phyloP scores from a whole-genome alignment of 2,329 filamentous ascomycete genomes.

The Penicillium sclerotiorum region DNA sequence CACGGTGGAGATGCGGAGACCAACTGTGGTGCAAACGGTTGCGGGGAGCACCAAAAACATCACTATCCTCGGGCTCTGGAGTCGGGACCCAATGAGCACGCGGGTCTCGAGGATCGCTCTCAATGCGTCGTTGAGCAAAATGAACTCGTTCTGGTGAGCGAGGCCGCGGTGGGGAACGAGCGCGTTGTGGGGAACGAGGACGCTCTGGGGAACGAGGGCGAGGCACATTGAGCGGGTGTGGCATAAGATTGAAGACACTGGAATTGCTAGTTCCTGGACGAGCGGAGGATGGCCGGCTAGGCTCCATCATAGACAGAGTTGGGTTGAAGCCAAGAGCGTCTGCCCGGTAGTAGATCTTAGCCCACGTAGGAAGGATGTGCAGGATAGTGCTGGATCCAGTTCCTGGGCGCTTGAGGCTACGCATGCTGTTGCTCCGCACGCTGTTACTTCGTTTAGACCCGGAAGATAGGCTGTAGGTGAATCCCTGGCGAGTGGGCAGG shows the following conservation, averaged over 20 bases:
- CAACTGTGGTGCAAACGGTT: conserved; percentile 62
- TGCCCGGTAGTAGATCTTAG: conserved; percentile 70
- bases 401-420: conserved; percentile 39
- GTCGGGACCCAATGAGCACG: conserved; percentile 46
- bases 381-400: conserved; percentile 50
- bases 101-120: conserved; percentile 43
- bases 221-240: conserved; percentile 33
- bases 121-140: conserved; percentile 25
- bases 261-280: conserved; percentile 35
- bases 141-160: conserved; percentile 14
- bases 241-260: conserved; percentile 33
- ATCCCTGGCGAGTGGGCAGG: conserved; percentile 37
- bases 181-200: conserved; percentile 12
- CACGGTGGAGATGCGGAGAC: conserved; percentile 71
- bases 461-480: conserved; percentile 47
- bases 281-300: conserved; percentile 31
- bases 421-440: conserved; percentile 38
- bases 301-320: conserved; percentile 44
- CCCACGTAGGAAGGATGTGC: conserved; percentile 51
- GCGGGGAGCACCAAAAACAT: conserved; percentile 35
- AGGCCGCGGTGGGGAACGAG: conserved; percentile 17
- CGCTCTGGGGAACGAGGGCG: conserved; percentile 20
- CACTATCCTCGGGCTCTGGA: conserved; percentile 27
- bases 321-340: conserved; percentile 58
- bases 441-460: conserved; percentile 43